phyloP scores from a whole-genome alignment of 2,329 filamentous ascomycete species.

The Fusarium praegraminearum region DNA sequence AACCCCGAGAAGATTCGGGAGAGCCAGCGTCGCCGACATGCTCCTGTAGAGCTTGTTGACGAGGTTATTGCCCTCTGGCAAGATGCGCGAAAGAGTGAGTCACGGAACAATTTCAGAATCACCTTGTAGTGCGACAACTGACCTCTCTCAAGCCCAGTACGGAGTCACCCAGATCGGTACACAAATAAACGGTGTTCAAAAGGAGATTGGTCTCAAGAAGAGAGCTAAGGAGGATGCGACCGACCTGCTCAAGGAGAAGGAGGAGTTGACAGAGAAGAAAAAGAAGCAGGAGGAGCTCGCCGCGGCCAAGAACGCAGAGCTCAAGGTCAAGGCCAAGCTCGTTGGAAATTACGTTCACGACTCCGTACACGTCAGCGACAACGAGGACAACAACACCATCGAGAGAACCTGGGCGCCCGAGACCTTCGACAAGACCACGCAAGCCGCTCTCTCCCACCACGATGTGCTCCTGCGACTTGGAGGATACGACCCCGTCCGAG shows the following conservation, averaged over 20 bases:
- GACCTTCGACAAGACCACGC: constrained; percentile 78
- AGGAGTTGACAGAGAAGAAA: constrained; percentile 82
- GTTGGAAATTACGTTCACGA: constrained; percentile 83
- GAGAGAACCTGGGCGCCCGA: constrained; percentile 85
- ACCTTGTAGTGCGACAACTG: constrained; percentile 15
- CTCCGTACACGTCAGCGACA: constrained; percentile 83
- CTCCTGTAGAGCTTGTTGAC: constrained; percentile 86
- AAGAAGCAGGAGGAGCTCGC: constrained; percentile 81
- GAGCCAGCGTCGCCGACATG: constrained; percentile 85
- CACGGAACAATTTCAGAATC: constrained; percentile 24
- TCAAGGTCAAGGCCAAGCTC: constrained; percentile 82
- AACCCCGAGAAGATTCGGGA: constrained; percentile 93
- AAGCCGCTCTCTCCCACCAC: constrained; percentile 87
- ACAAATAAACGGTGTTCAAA: constrained; percentile 89
- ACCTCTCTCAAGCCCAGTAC: constrained; percentile 68
- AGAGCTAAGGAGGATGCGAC: constrained; percentile 92
- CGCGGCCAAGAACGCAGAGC: constrained; percentile 76
- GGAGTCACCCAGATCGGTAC: constrained; percentile 82
- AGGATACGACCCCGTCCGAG: constrained; percentile 92
- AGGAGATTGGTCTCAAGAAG: constrained; percentile 91
- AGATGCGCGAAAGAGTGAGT: constrained; percentile 78
- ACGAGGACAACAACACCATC: constrained; percentile 88
- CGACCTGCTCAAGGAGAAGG: constrained; percentile 83
- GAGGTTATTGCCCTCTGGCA: constrained; percentile 89
- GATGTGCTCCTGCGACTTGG: constrained; percentile 90